Evolutionary conservation across 345 rosid species (phyloP).

Genomic region (Salix viminalis): DNA sequence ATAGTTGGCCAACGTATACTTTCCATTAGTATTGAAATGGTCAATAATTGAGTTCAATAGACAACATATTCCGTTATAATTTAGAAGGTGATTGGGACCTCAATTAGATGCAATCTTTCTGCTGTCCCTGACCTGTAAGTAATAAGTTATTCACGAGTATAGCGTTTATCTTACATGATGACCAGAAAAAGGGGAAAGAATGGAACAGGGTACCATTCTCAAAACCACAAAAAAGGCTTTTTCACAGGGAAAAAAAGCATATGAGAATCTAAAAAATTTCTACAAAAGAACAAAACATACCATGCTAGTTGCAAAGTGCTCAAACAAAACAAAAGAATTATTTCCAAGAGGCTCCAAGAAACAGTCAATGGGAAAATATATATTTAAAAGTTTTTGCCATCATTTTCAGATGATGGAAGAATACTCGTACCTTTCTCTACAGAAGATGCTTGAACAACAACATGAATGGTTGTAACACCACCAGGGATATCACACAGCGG

Average conservation of each 20-base stretch:
- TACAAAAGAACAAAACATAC: not conserved
- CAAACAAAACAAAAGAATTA: not conserved
- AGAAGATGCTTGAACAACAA: slow-evolving; percentile 77
- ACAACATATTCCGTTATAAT: not conserved
- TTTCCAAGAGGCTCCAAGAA: slow-evolving; percentile 1
- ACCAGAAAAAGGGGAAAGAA: not conserved
- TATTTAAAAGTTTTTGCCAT: not conserved
- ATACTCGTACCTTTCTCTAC: slow-evolving; percentile 57
- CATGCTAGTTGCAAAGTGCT: not conserved
- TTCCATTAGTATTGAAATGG: not conserved
- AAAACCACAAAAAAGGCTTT: not conserved
- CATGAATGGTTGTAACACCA: slow-evolving; percentile 95
- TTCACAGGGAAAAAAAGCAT: too few relatives aligned
- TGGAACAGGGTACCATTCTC: not conserved
- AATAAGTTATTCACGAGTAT: not conserved
- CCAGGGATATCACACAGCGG: slow-evolving; percentile 76
- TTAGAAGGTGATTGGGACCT: slow-evolving; percentile 1
- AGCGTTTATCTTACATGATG: not conserved
- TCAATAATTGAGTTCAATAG: slow-evolving; percentile 5
- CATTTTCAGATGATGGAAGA: not conserved
- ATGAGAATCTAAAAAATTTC: not conserved
- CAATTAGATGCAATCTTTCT: not conserved
- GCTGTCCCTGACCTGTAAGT: not conserved
- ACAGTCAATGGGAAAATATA: not conserved
- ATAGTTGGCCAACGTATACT: slow-evolving; percentile 2